These are phyloP conservation scores for Chrysanthemum lavandulifolium DNA, from an alignment of 129 eudicot genomes.

Conservation along the genomic window DNA sequence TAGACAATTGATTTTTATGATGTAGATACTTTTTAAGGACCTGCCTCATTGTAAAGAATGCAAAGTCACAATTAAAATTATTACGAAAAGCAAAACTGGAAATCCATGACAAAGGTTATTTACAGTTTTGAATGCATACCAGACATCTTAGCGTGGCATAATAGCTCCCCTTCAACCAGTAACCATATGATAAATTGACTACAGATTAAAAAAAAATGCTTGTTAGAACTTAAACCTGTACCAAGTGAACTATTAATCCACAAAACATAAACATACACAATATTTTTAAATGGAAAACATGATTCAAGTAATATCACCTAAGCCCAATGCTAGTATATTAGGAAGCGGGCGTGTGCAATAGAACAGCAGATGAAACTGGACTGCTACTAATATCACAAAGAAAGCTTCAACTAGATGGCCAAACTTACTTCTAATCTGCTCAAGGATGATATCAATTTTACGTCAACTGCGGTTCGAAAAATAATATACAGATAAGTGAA, in stretches of 20 bases:
- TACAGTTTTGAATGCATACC: constrained; percentile 45
- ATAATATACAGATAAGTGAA: neutral
- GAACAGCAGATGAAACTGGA: constrained; percentile 91
- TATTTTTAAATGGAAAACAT: neutral
- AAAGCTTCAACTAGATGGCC: constrained; percentile 91
- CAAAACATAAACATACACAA: constrained; percentile 12
- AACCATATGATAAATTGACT: constrained; percentile 94
- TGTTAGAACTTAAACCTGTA: neutral
- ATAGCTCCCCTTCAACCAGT: constrained; percentile 69
- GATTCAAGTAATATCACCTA: constrained; percentile 52
- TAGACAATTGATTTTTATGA: neutral
- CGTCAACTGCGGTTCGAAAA: constrained; percentile 7
- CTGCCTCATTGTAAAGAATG: no score
- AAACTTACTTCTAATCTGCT: constrained; percentile 80
- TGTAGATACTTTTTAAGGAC: neutral
- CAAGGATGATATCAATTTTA: constrained; percentile 18
- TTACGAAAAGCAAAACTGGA: neutral
- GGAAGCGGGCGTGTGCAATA: constrained; percentile 99
- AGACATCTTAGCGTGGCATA: constrained; percentile 73
- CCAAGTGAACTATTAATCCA: neutral
- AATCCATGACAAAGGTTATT: constrained; percentile 2
- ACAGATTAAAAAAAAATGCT: constrained; percentile 28
- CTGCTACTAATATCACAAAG: constrained; percentile 71
- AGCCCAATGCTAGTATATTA: constrained; percentile 85
- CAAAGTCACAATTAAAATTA: neutral